These are phyloP conservation scores for Cladorrhinum sp. DNA, from an alignment of 2,329 filamentous ascomycete species.

Conservation along the genomic window DNA sequence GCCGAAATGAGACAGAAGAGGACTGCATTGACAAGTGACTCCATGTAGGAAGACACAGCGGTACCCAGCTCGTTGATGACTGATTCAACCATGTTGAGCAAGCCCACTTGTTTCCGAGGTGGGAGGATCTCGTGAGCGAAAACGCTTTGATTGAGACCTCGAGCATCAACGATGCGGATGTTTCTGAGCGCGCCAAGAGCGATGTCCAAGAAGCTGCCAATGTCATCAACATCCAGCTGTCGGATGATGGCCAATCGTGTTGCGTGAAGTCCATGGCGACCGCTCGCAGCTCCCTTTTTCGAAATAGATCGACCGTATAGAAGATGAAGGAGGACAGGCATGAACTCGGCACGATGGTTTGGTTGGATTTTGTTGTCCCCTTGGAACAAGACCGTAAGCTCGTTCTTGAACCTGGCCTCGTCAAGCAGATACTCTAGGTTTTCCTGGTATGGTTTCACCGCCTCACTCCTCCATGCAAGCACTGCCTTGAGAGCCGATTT, in stretches of 20 bases:
- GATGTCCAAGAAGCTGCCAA: conserved; percentile 79
- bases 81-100: conserved; percentile 86
- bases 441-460: conserved; percentile 75
- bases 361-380: conserved; percentile 69
- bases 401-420: conserved; percentile 87
- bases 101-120: conserved; percentile 79
- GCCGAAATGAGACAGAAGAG: conserved; percentile 77
- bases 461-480: conserved; percentile 81
- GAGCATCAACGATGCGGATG: conserved; percentile 55
- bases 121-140: conserved; percentile 61
- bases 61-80: conserved; percentile 81
- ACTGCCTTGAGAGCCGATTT: conserved; percentile 80
- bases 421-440: conserved; percentile 84
- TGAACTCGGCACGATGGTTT: conserved; percentile 68
- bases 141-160: conserved; percentile 47
- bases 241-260: conserved; percentile 79
- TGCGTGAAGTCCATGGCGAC: conserved; percentile 75
- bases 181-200: conserved; percentile 68
- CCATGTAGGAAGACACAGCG: conserved; percentile 65
- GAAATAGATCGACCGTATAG: conserved; percentile 88
- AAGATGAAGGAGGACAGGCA: conserved; percentile 82
- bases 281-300: conserved; percentile 71
- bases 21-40: conserved; percentile 69
- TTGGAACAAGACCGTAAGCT: conserved; percentile 84
- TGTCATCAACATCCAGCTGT: conserved; percentile 69